phyloP scores from a whole-genome alignment of 75 land plant species.

The Picea glauca region DNA sequence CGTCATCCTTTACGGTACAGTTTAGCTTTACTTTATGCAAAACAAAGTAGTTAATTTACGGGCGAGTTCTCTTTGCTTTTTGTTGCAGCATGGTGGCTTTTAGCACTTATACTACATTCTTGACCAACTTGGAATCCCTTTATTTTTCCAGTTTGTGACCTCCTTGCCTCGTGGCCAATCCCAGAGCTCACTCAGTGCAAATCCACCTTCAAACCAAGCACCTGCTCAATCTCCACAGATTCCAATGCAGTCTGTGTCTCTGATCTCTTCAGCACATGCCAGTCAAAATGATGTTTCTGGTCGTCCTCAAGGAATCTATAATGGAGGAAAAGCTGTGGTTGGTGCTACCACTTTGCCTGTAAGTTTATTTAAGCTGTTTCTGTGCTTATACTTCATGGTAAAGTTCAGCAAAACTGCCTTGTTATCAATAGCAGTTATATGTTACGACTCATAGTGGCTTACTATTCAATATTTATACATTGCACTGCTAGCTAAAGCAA shows the following conservation, averaged over 20 bases:
- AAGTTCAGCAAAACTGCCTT: not conserved
- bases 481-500: no score
- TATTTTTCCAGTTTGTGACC: slow-evolving; percentile 21
- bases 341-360: slow-evolving; percentile 3
- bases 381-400: not conserved
- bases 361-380: not conserved
- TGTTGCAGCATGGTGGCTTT: not conserved
- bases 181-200: slow-evolving; percentile 14
- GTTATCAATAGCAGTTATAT: not conserved
- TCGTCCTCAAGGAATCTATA: not conserved
- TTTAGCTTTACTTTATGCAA: not conserved
- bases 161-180: slow-evolving; percentile 33
- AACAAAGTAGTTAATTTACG: not conserved
- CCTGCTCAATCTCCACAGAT: slow-evolving; percentile 22
- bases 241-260: slow-evolving; percentile 10
- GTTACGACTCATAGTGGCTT: not conserved
- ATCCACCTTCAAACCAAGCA: slow-evolving; percentile 28
- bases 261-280: slow-evolving; percentile 31
- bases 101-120: not conserved
- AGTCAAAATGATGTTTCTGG: slow-evolving; percentile 9
- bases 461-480: no score
- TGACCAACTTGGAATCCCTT: not conserved
- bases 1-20: slow-evolving; percentile 49
- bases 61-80: not conserved
- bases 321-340: not conserved